Conservation (phyloP, 73 alveolate genomes). For the Tetrahymena borealis region DNA sequence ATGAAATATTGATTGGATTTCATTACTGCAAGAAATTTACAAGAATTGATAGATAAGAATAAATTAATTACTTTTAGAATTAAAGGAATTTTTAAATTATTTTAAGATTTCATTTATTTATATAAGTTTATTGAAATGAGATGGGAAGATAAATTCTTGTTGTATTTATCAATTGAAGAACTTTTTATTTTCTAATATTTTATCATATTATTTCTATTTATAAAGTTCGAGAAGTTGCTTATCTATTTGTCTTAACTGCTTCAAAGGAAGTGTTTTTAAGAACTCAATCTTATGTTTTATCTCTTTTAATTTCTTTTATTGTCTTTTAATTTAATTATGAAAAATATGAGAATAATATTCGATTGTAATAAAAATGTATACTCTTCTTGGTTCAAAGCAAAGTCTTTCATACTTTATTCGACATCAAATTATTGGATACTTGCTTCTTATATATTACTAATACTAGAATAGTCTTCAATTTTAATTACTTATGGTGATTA, state of each 20-base stretch:
- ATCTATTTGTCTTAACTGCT: not conserved
- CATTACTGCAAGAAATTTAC: not conserved
- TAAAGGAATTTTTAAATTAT: too few relatives aligned
- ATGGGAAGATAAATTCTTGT: not conserved
- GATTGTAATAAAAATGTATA: not conserved
- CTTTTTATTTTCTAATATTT: not conserved
- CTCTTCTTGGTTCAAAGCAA: not conserved
- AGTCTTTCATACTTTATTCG: not conserved
- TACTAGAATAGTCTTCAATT: not conserved
- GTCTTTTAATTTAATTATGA: not conserved
- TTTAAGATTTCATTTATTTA: too few relatives aligned
- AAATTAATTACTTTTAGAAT: not conserved
- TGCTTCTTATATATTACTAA: not conserved
- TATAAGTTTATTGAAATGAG: not conserved
- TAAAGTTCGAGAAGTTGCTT: not conserved
- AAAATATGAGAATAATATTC: not conserved
- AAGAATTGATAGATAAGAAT: not conserved
- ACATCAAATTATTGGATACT: not conserved
- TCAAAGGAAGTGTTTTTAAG: not conserved
- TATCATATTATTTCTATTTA: not conserved
- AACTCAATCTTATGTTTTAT: not conserved
- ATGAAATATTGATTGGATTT: too few relatives aligned
- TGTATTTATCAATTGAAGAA: not conserved
- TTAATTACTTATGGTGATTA: not conserved
- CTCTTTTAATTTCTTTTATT: not conserved